Evolutionary conservation across 2,329 filamentous ascomycete genomes (phyloP), one percentile per base, ranked within the genome.

Genomic region (Scortechinia acanthostroma): DNA sequence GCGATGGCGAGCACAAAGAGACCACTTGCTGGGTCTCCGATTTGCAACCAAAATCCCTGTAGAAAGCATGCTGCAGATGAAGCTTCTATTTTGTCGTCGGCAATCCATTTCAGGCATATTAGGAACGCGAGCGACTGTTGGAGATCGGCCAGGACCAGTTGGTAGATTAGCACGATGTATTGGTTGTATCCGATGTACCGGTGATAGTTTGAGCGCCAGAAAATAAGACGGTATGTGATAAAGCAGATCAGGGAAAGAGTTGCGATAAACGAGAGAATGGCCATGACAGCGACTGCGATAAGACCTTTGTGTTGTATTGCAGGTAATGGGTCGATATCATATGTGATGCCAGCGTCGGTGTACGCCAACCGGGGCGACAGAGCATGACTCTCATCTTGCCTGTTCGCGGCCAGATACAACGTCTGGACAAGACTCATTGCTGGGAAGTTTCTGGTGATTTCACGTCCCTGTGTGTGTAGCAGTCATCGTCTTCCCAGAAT

Each of bases 41-140:
- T 68, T 40, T 74, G 71, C 15, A 77, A 64, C n/a, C 77, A 61
- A 57, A 70, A 76, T 33, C 71, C 74, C 56, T 78, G 74, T 3
- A 66, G 66, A 52, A 73, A 74, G 55, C 74, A 78, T 20, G 68
- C 58, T 3, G 56, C 52, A 3, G 65, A 65, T 1, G 66, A 64
- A 2, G 73, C 68, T 13, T 69, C 53, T 21, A 78, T 66, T 2
- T 60, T 58, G 44, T 70, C 61, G 42, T 64, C 48, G 1, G 61
- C 55, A 17, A 70, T 61, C 74, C 74, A 77, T 52, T 76, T 65
- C 40, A 73, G 70, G 22, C 69, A 73, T 43, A 75, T 59, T 19
- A 75, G 45, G 51, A 74, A 76, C 0, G 69, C 64, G 3, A 70
- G 52, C 13, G 69, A 64, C 52, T 76, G 73, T 49, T 72, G 64